Base-by-base conservation (phyloP, 352 stramenopile species). In the Elongisporangium prolatum region DNA sequence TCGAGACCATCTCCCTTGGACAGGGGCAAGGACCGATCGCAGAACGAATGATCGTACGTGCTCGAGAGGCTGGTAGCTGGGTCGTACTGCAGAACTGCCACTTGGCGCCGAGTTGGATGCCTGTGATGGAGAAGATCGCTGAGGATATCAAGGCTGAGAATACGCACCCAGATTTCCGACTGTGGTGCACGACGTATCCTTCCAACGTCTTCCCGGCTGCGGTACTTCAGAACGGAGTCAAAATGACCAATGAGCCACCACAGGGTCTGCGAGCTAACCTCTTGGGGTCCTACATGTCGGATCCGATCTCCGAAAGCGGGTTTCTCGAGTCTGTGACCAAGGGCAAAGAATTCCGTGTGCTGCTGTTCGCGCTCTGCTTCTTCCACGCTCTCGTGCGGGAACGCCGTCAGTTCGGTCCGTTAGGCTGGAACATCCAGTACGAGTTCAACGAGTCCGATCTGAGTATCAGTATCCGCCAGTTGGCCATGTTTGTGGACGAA, bases 391-490 rank as follows among this genome's bases (percentile, higher is more conserved):
- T 98, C 13, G 85, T 98, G 18, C 94, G 97, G 48, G 93, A 98
- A 66, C 80, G 94, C 0, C 74, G 93, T 21, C 78, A 97, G 61
- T 98, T 97, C 68, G 94, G 94, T 0, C 87, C 93, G 20, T 77
- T 98, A 3, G 94, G 94, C 11, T 98, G 93, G 91, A 98, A 98
- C 63, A 98, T 98, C 52, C 91, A 96, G 61, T 98, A 98, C 69
- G 94, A 98, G 68, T 98, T 98, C 63, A 98, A 97, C 63, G 91
- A 97, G 70, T 97, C 85, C 1, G 94, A 98, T 59, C 54, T 98
- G 49, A 81, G 83, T 44, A 98, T 98, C 63, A 95, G 78, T 48
- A 97, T 95, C 56, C 84, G 85, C 6, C 91, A 98, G 63, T 67
- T 98, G 5, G 86, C 89, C 52, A 96, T 98, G 77, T 98, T 95